Conservation (phyloP, 192 early-diverging fungal species). For the Helicostylum pulchrum region DNA sequence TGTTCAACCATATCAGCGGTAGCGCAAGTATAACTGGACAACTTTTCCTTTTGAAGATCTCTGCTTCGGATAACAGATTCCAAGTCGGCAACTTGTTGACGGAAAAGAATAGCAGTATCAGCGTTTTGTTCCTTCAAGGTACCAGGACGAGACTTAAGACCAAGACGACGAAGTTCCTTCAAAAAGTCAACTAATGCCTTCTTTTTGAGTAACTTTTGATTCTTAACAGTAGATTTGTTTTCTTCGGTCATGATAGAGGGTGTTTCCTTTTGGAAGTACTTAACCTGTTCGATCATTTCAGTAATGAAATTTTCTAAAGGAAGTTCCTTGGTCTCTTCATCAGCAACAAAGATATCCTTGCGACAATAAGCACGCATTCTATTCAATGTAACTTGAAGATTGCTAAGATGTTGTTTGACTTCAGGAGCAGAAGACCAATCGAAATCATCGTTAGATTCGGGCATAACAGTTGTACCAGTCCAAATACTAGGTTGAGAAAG, state of each 20-base stretch:
- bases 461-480: constrained; percentile 29
- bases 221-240: constrained; percentile 56
- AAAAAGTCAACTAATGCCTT: constrained; percentile 77
- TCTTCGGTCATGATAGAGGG: constrained; percentile 51
- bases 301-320: constrained; percentile 49
- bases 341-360: constrained; percentile 35
- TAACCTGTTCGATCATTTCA: constrained; percentile 52
- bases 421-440: background rate
- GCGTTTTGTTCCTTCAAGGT: constrained; percentile 27
- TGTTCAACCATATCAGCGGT: constrained; percentile 32
- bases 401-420: constrained; percentile 42
- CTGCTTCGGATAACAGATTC: constrained; percentile 5
- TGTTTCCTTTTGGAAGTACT: constrained; percentile 57
- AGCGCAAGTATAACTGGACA: constrained; percentile 7
- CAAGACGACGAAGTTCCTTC: constrained; percentile 66
- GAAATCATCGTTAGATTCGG: background rate
- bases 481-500: constrained; percentile 38
- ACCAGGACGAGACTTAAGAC: constrained; percentile 43
- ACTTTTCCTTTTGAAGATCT: constrained; percentile 4
- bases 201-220: constrained; percentile 67
- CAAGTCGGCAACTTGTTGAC: constrained; percentile 12
- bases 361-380: constrained; percentile 38
- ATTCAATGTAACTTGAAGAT: constrained; percentile 41
- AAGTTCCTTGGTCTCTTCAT: constrained; percentile 15
- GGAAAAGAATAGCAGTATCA: constrained; percentile 31